Conservation (phyloP, 345 rosid genomes). For the Lepidium sativum region DNA sequence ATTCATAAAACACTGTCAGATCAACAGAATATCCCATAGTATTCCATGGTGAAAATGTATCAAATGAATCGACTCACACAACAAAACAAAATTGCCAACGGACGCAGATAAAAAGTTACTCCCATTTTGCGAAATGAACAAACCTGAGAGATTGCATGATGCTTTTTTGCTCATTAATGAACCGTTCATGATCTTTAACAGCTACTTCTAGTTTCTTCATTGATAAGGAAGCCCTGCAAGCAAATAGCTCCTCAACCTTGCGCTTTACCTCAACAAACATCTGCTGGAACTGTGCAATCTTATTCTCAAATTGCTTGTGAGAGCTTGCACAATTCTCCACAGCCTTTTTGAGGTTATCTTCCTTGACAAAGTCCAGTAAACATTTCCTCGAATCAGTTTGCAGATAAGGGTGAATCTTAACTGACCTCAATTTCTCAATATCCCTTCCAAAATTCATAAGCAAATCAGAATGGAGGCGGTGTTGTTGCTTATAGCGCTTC, state of each 20-base stretch:
- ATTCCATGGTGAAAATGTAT: not conserved
- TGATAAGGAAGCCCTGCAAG: slow-evolving; percentile 41
- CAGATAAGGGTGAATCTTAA: slow-evolving; percentile 65
- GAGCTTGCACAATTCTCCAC: slow-evolving; percentile 60
- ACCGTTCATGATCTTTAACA: slow-evolving; percentile 59
- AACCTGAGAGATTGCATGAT: slow-evolving; percentile 97
- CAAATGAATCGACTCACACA: not conserved
- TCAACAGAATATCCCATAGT: not conserved
- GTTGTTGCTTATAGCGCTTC: slow-evolving; percentile 77
- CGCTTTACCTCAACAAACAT: slow-evolving; percentile 62
- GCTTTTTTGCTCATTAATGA: slow-evolving; percentile 68
- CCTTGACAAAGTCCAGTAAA: slow-evolving; percentile 83
- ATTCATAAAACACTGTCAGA: slow-evolving; percentile 20
- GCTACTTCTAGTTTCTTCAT: slow-evolving; percentile 49
- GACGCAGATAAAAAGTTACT: not conserved
- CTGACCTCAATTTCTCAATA: slow-evolving; percentile 66
- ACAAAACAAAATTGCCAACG: not conserved
- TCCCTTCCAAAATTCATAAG: slow-evolving; percentile 63
- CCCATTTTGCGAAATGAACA: slow-evolving; percentile 16
- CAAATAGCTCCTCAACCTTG: slow-evolving; percentile 67
- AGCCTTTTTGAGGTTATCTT: slow-evolving; percentile 66
- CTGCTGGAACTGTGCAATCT: slow-evolving; percentile 74
- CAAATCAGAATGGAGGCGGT: slow-evolving; percentile 65
- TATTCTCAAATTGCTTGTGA: slow-evolving; percentile 85
- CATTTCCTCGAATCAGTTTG: slow-evolving; percentile 46